Percentiles rank a stretch among this genome's conserved stretches.
These are phyloP conservation scores for Pyrenophora seminiperda DNA, from an alignment of 2,329 filamentous ascomycete genomes.

Conservation along the genomic window DNA sequence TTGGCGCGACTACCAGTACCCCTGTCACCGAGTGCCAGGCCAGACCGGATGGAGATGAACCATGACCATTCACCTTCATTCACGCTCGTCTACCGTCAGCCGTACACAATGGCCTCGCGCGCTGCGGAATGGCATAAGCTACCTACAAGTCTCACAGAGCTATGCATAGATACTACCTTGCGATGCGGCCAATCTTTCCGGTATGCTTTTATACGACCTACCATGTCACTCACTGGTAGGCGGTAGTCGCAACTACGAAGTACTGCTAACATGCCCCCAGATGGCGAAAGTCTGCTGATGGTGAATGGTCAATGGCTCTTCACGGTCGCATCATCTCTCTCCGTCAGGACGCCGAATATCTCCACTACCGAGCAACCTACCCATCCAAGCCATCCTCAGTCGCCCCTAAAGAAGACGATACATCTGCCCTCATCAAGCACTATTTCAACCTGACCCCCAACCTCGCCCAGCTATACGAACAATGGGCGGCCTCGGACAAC, in stretches of 20 bases:
- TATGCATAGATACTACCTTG: constrained; percentile 92
- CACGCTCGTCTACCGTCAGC: not conserved
- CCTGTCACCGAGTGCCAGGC: constrained; percentile 16
- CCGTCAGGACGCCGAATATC: constrained; percentile 75
- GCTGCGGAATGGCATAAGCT: constrained; percentile 85
- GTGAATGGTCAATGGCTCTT: constrained; percentile 89
- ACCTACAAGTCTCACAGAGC: constrained; percentile 78
- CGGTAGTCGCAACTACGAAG: not conserved
- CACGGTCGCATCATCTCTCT: constrained; percentile 84
- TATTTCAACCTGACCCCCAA: constrained; percentile 89
- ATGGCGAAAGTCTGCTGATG: constrained; percentile 80
- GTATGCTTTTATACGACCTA: no score
- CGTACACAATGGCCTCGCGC: constrained; percentile 50
- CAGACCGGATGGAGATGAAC: constrained; percentile 1
- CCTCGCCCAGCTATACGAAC: constrained; percentile 74
- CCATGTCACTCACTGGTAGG: no score
- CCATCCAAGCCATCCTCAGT: constrained; percentile 48
- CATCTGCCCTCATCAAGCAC: constrained; percentile 73
- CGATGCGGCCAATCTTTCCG: constrained; percentile 93
- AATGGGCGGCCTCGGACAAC: constrained; percentile 83
- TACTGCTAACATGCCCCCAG: constrained; percentile 50
- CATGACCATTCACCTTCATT: constrained; percentile 4
- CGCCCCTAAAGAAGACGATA: constrained; percentile 66
- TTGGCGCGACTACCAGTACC: constrained; percentile 21
- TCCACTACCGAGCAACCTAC: constrained; percentile 79